A percentile compares a stretch with the other conserved stretches of the same genome.
phyloP scores from a whole-genome alignment of 805 yeast genomes.

The Candida pseudofarinosa region DNA sequence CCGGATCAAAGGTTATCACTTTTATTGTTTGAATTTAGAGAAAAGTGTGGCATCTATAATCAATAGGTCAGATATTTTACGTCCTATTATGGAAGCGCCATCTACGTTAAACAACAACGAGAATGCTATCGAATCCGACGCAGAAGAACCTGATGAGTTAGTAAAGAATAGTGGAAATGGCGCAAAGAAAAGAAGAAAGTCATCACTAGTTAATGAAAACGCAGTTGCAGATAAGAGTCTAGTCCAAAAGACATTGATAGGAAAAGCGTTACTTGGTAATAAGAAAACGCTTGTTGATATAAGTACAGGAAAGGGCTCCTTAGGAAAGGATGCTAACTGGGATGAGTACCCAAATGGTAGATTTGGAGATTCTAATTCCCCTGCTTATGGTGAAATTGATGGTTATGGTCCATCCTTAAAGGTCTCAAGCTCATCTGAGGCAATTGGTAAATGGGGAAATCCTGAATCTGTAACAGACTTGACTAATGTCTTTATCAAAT shows the following conservation, averaged over 20 bases:
- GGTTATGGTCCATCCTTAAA: slow-evolving; percentile 94
- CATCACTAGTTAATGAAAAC: slow-evolving; percentile 41
- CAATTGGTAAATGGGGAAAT: slow-evolving; percentile 74
- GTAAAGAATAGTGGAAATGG: slow-evolving; percentile 17
- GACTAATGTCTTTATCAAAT: slow-evolving; percentile 62
- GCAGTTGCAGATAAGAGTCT: slow-evolving; percentile 20
- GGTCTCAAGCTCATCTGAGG: slow-evolving; percentile 57
- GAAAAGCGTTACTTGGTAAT: slow-evolving; percentile 23
- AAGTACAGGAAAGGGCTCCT: slow-evolving; percentile 75
- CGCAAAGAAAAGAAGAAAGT: slow-evolving; percentile 25
- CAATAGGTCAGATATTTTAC: slow-evolving; percentile 52
- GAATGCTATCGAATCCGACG: slow-evolving; percentile 39
- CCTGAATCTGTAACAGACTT: slow-evolving; percentile 62
- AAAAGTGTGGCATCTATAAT: slow-evolving; percentile 86
- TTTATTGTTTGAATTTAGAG: slow-evolving; percentile 89
- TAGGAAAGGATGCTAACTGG: slow-evolving; percentile 93
- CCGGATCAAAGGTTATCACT: slow-evolving; percentile 79
- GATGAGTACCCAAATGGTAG: slow-evolving; percentile 96
- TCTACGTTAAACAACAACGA: slow-evolving; percentile 23
- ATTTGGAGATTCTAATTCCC: slow-evolving; percentile 91
- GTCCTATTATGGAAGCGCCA: slow-evolving; percentile 35
- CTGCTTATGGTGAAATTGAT: slow-evolving; percentile 97
- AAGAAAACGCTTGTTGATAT: slow-evolving; percentile 67
- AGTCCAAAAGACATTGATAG: slow-evolving; percentile 19
- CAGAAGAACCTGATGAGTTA: slow-evolving; percentile 29